Conservation (phyloP, 495 filamentous ascomycete species). For the Lasiosphaeria miniovina region DNA sequence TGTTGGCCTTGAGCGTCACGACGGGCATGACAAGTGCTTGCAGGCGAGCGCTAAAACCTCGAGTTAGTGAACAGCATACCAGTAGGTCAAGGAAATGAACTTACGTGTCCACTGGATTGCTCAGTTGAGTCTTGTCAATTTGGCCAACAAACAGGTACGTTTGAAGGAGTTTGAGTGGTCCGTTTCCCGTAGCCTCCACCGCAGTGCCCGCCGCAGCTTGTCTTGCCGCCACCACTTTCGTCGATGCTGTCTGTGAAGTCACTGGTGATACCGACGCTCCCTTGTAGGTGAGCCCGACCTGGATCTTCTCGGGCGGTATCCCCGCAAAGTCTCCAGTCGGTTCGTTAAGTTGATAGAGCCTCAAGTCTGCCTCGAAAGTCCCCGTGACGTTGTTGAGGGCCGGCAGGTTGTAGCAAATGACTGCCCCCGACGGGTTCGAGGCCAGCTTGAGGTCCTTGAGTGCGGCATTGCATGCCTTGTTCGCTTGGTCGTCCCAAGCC, state of each 20-base stretch:
- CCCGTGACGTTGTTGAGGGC: conserved; percentile 59
- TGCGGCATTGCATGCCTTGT: conserved; percentile 49
- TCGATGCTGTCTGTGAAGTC: conserved; percentile 16
- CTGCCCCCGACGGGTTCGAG: conserved; percentile 66
- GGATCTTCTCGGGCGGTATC: conserved; percentile 53
- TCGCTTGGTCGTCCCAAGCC: conserved; percentile 52
- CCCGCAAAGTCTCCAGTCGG: conserved; percentile 56
- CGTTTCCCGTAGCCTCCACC: no score
- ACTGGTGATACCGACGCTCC: conserved; percentile 57
- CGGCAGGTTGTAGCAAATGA: conserved; percentile 75
- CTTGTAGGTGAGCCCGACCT: conserved; percentile 56
- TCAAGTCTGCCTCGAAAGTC: conserved; percentile 66
- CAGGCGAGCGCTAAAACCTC: conserved; percentile 44
- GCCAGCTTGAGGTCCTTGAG: conserved; percentile 46
- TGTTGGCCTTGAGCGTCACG: conserved; percentile 56
- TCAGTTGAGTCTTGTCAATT: conserved; percentile 46
- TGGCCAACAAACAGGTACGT: conserved; percentile 53
- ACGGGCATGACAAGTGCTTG: conserved; percentile 60
- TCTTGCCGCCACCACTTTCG: conserved; percentile 17
- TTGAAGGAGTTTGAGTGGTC: conserved; percentile 39
- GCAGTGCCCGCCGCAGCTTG: conserved; percentile 6
- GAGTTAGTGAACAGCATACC: conserved; percentile 21
- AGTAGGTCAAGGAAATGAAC: conserved; percentile 6
- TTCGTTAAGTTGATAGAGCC: conserved; percentile 60
- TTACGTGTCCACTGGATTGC: conserved; percentile 38